Conservation (phyloP, 169 alveolate species). For the Amoebophrya sp. region DNA sequence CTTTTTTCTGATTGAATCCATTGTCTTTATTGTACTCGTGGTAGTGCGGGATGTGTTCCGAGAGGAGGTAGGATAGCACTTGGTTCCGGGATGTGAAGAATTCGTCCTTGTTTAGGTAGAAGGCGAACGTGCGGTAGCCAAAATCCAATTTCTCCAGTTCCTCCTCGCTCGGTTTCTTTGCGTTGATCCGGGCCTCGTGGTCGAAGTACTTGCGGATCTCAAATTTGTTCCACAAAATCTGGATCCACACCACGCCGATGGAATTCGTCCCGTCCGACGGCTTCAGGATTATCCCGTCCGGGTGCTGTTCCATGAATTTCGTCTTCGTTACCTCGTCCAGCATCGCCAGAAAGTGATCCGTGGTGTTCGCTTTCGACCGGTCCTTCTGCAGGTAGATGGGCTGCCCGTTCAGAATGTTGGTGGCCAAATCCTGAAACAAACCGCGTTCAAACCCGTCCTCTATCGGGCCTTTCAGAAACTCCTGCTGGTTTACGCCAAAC, state of each 20-base stretch:
- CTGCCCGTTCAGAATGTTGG: background rate
- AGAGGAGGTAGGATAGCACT: background rate
- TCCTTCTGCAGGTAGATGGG: background rate
- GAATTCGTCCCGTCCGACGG: background rate
- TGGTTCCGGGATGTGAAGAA: background rate
- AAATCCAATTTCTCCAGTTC: too few species aligned
- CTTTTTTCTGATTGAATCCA: too few species aligned
- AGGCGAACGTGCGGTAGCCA: background rate
- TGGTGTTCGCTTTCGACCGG: background rate
- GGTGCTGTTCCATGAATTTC: background rate
- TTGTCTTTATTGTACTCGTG: background rate
- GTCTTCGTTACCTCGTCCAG: background rate
- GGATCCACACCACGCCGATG: background rate
- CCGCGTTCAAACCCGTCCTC: background rate
- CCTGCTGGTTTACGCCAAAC: background rate
- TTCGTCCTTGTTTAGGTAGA: background rate
- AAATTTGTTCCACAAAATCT: background rate
- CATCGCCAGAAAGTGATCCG: background rate
- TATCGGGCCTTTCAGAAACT: background rate
- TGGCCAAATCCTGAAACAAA: too few species aligned
- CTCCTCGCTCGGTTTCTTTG: too few species aligned
- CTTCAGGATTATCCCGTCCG: background rate
- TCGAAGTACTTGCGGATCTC: background rate
- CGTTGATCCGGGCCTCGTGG: background rate
- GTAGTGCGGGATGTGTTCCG: background rate